Evolutionary conservation across 176 grass and related monocot species (phyloP), one percentile per base, ranked within the genome.

Genomic region (Triticum urartu): DNA sequence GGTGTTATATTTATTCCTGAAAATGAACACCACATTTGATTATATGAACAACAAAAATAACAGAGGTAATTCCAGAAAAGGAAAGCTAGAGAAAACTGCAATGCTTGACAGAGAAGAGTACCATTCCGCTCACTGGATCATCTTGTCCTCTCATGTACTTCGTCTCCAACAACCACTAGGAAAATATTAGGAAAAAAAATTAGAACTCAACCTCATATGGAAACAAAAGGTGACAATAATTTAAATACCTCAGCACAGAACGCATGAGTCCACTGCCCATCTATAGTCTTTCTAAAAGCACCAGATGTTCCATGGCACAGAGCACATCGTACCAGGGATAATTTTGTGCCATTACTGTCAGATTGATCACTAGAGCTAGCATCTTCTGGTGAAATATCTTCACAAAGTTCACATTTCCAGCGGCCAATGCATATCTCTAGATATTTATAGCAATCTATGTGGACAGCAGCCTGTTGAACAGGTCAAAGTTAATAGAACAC

Each of bases 181-280:
- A 75, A 85, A 88, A 86, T 52, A 81, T 90, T 75, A 66, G 17
- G 36, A 40, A 40, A 42, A 47, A 28, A 50, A 75, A 32, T 28
- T 80, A 78, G 45, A 75, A 68, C 42, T 11, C 38, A 45, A 63
- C 75, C 52, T 26, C 67, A 26, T 36, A 59, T 36, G 77, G 26
- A 79, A 84, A 84, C 13, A 64, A 52, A 67, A 76, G 24, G 14
- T 69, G 54, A 85, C 35, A 73, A 66, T 42, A 22, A 82, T 76
- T 58, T 64, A 90, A 90, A 47, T 95, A 98, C 95, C 95, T 99
- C 97, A 18, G 97, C 92, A 93, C 97, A 99, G 62, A 99, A 99
- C 47, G 97, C 92, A 91, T 99, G 97, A 90, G 94, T 88, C 97
- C 97, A 99, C 59, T 90, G 89, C 33, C 83, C 92, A 61, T 92